Base-by-base conservation (phyloP, 257 asterid genomes). In the Primulina eburnea region DNA sequence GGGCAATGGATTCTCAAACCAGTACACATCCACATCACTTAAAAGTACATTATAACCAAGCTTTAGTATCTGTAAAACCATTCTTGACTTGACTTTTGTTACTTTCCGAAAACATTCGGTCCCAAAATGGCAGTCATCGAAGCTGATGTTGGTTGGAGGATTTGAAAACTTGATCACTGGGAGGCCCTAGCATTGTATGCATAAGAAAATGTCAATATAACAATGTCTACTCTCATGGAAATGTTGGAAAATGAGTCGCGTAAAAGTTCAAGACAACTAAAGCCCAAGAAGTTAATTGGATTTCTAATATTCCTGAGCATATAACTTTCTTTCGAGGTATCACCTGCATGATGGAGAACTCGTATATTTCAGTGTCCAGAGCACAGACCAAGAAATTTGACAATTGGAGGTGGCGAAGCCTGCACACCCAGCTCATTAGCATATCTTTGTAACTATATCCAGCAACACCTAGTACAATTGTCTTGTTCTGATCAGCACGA, bases 341-440 rank as follows among this genome's bases (percentile, higher is more conserved):
- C 71, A 90, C 97, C 97, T 93, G 99, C 81, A 89, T 71, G 75
- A 90, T 78, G 18, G 96, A 78, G 77, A 90, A 90, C 11, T 85
- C 84, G 53, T 89, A 91, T 62, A 85, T 72, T 74, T 93, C 92
- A 34, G 79, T 76, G 53, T 93, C 96, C 73, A 90, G 92, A 62
- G 96, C 97, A 70, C 91, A 84, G 70, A 90, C 88, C 81, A 93
- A 81, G 52, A 84, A 90, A 77, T 90, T 90, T 4, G 68, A 74
- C 12, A 93, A 74, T 78, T 74, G 80, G 37, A 93, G 96, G 72
- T 69, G 84, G 50, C 81, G 82, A 43, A 87, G 83, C 78, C 92
- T 82, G 82, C 99, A 93, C 5, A 82, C 87, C 99, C 99, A 93
- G 77, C 97, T 93, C 99, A 93, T 93, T 57, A 90, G 80, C 96